Base-by-base conservation (phyloP, 2,329 filamentous ascomycete species). In the Sclerotiophoma versabilis region DNA sequence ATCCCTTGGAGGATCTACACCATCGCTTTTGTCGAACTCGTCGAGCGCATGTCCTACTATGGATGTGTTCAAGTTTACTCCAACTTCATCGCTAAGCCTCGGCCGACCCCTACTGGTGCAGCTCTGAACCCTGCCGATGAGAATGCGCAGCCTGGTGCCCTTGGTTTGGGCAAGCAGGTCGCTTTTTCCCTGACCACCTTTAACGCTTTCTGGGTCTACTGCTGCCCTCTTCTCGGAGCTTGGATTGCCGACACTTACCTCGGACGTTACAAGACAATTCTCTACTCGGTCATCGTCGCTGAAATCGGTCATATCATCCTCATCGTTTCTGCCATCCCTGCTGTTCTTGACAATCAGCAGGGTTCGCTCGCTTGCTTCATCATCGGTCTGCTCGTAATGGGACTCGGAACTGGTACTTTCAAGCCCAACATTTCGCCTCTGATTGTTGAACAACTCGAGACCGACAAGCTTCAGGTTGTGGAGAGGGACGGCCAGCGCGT, bases 371-470 rank as follows among this genome's bases (percentile, higher is more conserved):
- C 77, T 42, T 82, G 81, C n/a, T 81, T 87, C 64, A 75, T 84
- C 41, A 74, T 79, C 12, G 77, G 84, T 9, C 79, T 87, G 58
- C 77, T 89, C 62, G 70, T 89, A 58, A 87, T 89, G 57, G 87
- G 86, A 55, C 70, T 89, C 11, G 87, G 87, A 46, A 88, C 86
- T 2, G 87, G 87, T 63, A 85, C 85, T 55, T 88, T 90, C 78
- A 90, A 90, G 77, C 83, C 84, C 62, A 89, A 89, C 72, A 81
- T 84, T 37, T 77, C 80, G 44, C 82, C 81, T 38, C 65, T 84
- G 55, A 73, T 79, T 33, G 86, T 85, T 45, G 87, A 90, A 60
- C 87, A 90, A 75, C 87, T 89, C 63, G 81, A 79, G 49, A 76
- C 79, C 64, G 84, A 80, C 72, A 84, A 72, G 70, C 85, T 76